Evolutionary conservation across 208 protist species (phyloP).

Genomic region (Wallacemonas sp.): DNA sequence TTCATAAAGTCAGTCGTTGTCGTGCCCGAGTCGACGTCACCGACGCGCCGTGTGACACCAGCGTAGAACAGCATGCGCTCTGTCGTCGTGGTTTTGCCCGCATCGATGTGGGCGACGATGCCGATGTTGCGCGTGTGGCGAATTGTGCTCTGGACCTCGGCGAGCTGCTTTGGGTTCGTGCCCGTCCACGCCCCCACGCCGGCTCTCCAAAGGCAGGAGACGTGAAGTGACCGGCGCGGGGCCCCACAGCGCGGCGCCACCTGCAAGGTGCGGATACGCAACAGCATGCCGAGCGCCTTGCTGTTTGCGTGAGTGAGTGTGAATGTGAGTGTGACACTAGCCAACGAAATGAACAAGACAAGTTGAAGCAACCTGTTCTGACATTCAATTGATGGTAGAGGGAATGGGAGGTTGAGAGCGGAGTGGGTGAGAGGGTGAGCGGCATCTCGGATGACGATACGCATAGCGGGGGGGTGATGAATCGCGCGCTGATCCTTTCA

Average conservation of each 20-base stretch:
- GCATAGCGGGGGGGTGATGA: too few species aligned
- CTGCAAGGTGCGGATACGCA: not conserved
- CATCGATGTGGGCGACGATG: constrained; percentile 96
- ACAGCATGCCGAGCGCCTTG: not conserved
- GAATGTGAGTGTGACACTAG: constrained; percentile 1
- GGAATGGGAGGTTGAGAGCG: too few species aligned
- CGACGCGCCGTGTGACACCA: constrained; percentile 77
- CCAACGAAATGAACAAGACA: constrained; percentile 16
- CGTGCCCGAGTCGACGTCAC: constrained; percentile 95
- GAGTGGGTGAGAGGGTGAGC: too few species aligned
- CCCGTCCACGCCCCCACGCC: not conserved
- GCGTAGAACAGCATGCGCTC: constrained; percentile 96
- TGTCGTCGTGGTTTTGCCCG: constrained; percentile 96
- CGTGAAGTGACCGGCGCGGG: not conserved
- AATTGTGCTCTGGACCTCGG: constrained; percentile 21
- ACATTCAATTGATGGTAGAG: too few species aligned
- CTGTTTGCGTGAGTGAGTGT: not conserved
- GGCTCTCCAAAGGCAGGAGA: not conserved
- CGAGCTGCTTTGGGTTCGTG: constrained; percentile 9
- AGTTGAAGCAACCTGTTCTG: too few species aligned
- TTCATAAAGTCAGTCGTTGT: constrained; percentile 97
- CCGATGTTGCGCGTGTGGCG: constrained; percentile 92
- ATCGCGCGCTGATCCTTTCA: too few species aligned
- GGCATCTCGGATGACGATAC: too few species aligned
- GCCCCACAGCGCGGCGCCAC: not conserved